phyloP scores from a whole-genome alignment of 176 grass and related monocot genomes.

The Oryza longistaminata region DNA sequence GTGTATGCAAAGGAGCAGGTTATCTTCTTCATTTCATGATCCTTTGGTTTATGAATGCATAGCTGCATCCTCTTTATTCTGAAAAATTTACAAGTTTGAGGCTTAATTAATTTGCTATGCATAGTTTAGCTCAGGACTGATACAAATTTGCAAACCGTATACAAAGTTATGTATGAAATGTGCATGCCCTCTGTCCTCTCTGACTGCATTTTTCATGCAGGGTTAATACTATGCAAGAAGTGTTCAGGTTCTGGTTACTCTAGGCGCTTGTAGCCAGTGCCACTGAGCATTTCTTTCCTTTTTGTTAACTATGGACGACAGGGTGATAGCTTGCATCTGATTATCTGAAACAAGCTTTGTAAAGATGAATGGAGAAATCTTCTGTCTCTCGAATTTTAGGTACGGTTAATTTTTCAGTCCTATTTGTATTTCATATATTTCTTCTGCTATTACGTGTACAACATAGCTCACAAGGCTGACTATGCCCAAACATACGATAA shows the following conservation, averaged over 20 bases:
- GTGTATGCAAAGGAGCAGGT: constrained; percentile 95
- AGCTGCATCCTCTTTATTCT: background rate
- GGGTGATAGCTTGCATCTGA: background rate
- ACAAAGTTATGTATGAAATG: background rate
- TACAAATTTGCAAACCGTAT: too few species aligned
- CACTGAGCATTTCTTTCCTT: background rate
- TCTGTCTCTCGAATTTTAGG: background rate
- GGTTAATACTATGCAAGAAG: constrained; percentile 63
- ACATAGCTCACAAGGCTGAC: too few species aligned
- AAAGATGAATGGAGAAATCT: background rate
- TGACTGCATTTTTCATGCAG: constrained; percentile 38
- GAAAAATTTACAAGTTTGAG: background rate
- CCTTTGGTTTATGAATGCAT: background rate
- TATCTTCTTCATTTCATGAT: background rate
- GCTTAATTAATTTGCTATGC: background rate
- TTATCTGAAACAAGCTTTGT: background rate
- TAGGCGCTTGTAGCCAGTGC: constrained; percentile 58
- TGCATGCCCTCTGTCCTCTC: background rate
- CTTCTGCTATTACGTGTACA: background rate
- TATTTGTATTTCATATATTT: background rate
- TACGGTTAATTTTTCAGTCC: background rate
- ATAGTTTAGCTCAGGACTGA: background rate
- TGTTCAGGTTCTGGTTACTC: constrained; percentile 94
- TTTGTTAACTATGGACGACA: background rate
- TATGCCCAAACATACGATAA: too few species aligned